Evolutionary conservation across 2,329 filamentous ascomycete genomes (phyloP).

Genomic region (Aspergillus candidus): DNA sequence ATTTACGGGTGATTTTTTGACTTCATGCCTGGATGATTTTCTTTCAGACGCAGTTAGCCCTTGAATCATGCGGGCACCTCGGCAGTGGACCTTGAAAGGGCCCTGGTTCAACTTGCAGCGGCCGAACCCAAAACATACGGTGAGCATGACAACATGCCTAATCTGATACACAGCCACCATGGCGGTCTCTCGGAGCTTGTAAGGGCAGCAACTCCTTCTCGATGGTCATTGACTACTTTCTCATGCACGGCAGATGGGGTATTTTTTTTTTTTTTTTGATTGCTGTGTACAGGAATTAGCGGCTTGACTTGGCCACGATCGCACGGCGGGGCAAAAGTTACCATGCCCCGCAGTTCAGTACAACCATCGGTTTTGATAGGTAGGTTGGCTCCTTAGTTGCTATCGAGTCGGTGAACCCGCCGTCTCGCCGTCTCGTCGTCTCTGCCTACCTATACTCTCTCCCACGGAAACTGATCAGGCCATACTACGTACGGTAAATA

Average conservation of each 20-base stretch:
- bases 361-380: too few relatives aligned
- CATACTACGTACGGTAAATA: too few relatives aligned
- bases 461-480: too few relatives aligned
- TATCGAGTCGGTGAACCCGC: too few relatives aligned
- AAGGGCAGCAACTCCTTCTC: constrained; percentile 7
- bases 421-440: too few relatives aligned
- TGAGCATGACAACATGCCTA: constrained; percentile 13
- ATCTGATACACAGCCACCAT: constrained; percentile 13
- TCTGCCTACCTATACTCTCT: too few relatives aligned
- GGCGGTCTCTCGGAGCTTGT: constrained; percentile 1
- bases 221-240: constrained; percentile 4
- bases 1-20: constrained; percentile 7
- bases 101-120: constrained; percentile 18
- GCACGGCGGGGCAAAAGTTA: too few relatives aligned
- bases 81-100: constrained; percentile 4
- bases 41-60: constrained; percentile 6
- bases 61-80: constrained; percentile 8
- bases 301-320: too few relatives aligned
- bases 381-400: too few relatives aligned
- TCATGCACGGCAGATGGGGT: constrained; percentile 11
- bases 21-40: too few relatives aligned
- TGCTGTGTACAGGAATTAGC: too few relatives aligned
- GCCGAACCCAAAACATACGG: constrained; percentile 14
- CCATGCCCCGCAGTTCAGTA: too few relatives aligned
- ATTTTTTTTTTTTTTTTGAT: constrained; percentile 2